Percentiles rank a stretch among this genome's conserved stretches.
Evolutionary conservation across 2,329 filamentous ascomycete genomes (phyloP).

Genomic region (Pezicula carpinea): DNA sequence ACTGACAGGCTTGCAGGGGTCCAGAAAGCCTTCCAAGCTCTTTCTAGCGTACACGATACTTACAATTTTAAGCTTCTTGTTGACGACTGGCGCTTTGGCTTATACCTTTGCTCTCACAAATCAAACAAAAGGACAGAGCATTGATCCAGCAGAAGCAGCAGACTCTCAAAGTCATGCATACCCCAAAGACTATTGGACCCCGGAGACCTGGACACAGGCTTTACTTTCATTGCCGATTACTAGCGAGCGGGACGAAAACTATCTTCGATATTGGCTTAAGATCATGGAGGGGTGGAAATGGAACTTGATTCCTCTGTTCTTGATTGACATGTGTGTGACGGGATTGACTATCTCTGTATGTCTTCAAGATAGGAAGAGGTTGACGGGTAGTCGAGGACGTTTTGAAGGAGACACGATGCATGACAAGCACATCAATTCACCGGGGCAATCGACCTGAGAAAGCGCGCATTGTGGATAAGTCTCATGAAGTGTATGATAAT

Average conservation of each 20-base stretch:
- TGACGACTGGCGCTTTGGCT: slow-evolving; percentile 9
- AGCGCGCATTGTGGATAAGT: too few species aligned
- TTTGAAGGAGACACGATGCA: too few species aligned
- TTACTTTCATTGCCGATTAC: slow-evolving; percentile 9
- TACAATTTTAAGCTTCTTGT: slow-evolving; percentile 8
- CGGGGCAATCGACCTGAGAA: too few species aligned
- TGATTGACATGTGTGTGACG: slow-evolving; percentile 10
- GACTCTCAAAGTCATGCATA: slow-evolving; percentile 8
- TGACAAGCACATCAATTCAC: too few species aligned
- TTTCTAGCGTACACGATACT: slow-evolving; percentile 11
- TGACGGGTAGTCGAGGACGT: too few species aligned
- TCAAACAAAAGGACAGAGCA: slow-evolving; percentile 10
- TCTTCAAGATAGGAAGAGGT: not conserved
- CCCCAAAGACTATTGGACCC: slow-evolving; percentile 12
- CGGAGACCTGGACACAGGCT: slow-evolving; percentile 14
- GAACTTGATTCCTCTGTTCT: slow-evolving; percentile 16
- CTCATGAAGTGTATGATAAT: too few species aligned
- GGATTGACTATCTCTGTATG: slow-evolving; percentile 4
- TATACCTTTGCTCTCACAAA: slow-evolving; percentile 11
- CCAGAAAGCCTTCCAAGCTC: slow-evolving; percentile 4
- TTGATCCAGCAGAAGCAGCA: slow-evolving; percentile 7
- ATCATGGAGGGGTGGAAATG: slow-evolving; percentile 14
- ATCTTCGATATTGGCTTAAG: slow-evolving; percentile 10
- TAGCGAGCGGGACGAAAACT: slow-evolving; percentile 1
- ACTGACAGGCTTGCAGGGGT: slow-evolving; percentile 4